Evolutionary conservation across 345 rosid species (phyloP).

Genomic region (Eucalyptus globulus): DNA sequence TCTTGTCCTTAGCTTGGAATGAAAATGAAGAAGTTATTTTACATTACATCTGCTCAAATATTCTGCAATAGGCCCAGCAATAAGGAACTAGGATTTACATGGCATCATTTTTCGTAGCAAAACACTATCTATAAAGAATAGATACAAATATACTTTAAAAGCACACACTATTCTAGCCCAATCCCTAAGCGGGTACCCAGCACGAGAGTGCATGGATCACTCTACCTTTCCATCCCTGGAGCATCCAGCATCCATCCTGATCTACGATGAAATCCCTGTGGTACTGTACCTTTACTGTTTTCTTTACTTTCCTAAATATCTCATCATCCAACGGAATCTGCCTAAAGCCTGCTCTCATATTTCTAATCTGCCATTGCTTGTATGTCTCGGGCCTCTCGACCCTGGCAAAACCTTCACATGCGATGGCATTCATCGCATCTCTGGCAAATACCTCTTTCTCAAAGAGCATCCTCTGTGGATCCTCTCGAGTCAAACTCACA

Average conservation of each 20-base stretch:
- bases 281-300: conserved; percentile 23
- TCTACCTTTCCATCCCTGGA: conserved; percentile 91
- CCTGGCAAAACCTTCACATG: conserved; percentile 63
- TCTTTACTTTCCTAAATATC: conserved; percentile 29
- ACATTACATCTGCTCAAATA: not conserved
- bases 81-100: not conserved
- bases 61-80: not conserved
- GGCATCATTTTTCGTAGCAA: not conserved
- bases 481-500: conserved; percentile 25
- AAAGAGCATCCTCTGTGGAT: conserved; percentile 33
- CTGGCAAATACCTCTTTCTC: conserved; percentile 48
- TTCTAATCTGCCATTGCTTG: conserved; percentile 54
- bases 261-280: conserved; percentile 57
- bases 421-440: conserved; percentile 57
- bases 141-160: not conserved
- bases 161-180: not conserved
- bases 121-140: not conserved
- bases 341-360: conserved; percentile 48
- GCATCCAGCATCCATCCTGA: conserved; percentile 62
- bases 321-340: conserved; percentile 35
- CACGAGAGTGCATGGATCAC: conserved; percentile 48
- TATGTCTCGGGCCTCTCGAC: conserved; percentile 69
- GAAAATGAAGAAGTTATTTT: not conserved
- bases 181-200: conserved; percentile 44
- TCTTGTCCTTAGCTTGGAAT: not conserved